Evolutionary conservation across 148 eudicot species (phyloP).

Genomic region (Rhododendron ovatum): DNA sequence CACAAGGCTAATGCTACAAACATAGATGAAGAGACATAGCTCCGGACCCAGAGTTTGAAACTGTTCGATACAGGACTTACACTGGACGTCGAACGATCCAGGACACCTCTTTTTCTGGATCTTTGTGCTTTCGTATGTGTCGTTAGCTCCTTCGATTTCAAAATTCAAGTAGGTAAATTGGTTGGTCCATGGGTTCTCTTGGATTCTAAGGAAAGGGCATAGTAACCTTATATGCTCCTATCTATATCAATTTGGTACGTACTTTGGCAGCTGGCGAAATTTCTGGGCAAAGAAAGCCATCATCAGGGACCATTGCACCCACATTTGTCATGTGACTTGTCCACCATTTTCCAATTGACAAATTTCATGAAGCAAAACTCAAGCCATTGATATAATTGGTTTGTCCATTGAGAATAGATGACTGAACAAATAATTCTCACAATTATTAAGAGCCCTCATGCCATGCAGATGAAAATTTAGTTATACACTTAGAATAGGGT

Average conservation of each 20-base stretch:
- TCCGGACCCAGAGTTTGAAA: background rate
- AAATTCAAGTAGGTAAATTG: background rate
- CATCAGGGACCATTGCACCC: background rate
- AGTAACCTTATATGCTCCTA: background rate
- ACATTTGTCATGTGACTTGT: background rate
- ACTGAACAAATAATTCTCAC: no score
- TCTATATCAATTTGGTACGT: no score
- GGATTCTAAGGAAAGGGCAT: background rate
- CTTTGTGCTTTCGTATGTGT: background rate
- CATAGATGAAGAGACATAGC: background rate
- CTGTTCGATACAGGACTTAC: no score
- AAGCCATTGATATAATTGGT: no score
- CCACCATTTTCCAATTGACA: no score
- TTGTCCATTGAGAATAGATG: no score
- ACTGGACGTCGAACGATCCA: no score
- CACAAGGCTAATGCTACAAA: background rate
- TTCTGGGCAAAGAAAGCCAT: background rate
- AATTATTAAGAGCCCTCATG: no score
- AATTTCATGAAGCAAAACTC: no score
- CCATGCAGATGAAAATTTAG: no score
- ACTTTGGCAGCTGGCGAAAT: background rate
- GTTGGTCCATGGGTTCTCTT: background rate
- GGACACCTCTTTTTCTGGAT: no score
- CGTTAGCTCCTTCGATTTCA: background rate
- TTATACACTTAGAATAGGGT: no score